These are phyloP conservation scores for Pestalotiopsis sp. DNA, from an alignment of 2,329 filamentous ascomycete species.

Conservation along the genomic window DNA sequence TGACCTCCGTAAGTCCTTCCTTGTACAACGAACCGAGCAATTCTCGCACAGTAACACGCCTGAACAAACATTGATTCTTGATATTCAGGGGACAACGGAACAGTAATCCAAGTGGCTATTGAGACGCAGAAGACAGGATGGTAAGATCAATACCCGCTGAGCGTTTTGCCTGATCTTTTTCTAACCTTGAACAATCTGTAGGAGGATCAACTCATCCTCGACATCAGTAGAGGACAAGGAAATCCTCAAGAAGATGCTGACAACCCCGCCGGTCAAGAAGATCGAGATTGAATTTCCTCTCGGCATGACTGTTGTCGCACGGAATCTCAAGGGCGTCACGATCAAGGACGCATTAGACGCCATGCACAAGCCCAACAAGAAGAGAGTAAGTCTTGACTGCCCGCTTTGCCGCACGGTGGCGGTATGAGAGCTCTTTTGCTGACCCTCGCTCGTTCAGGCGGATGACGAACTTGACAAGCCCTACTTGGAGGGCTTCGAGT, in stretches of 20 bases:
- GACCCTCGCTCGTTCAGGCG: constrained; percentile 53
- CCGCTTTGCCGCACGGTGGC: neutral
- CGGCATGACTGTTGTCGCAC: constrained; percentile 83
- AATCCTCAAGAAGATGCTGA: constrained; percentile 79
- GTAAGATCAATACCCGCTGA: constrained; percentile 55
- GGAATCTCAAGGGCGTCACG: constrained; percentile 92
- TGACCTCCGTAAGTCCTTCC: constrained; percentile 72
- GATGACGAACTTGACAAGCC: constrained; percentile 90
- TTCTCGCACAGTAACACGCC: no score
- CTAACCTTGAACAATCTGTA: constrained; percentile 38
- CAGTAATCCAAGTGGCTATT: constrained; percentile 72
- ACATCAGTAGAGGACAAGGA: constrained; percentile 80
- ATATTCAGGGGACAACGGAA: constrained; percentile 69
- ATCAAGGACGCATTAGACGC: constrained; percentile 96
- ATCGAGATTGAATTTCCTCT: constrained; percentile 92
- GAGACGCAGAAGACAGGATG: constrained; percentile 90
- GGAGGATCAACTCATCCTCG: constrained; percentile 93
- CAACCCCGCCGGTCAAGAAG: constrained; percentile 85
- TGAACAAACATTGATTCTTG: neutral
- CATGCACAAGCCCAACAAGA: constrained; percentile 96
- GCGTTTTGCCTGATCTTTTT: constrained; percentile 4
- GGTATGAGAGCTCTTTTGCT: neutral
- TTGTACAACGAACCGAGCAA: constrained; percentile 8
- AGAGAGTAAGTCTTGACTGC: constrained; percentile 67
- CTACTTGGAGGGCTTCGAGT: constrained; percentile 93